Evolutionary conservation across 176 grass and related monocot genomes (phyloP).

Genomic region (Raddia guianensis): DNA sequence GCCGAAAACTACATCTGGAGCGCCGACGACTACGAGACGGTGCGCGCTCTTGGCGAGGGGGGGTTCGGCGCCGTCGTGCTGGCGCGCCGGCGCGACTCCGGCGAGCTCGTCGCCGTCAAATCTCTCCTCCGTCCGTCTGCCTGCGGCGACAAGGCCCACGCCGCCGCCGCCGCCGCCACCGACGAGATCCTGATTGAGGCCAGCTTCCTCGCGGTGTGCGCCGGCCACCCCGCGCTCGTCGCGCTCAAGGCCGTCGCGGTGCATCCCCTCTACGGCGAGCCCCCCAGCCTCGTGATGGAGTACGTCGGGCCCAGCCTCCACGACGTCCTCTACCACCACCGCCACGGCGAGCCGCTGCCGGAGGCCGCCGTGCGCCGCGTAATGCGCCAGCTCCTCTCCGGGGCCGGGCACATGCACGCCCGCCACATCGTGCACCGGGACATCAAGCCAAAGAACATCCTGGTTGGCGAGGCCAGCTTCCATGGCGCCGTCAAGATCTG

Average conservation of each 20-base stretch:
- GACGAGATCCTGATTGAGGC: background rate
- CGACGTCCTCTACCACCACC: constrained; percentile 15
- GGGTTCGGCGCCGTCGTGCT: constrained; percentile 11
- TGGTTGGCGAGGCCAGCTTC: background rate
- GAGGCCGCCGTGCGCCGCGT: constrained; percentile 26
- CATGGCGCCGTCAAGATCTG: no score
- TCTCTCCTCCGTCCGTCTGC: background rate
- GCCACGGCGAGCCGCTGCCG: background rate
- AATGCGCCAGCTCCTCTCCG: constrained; percentile 47
- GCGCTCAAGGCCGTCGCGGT: constrained; percentile 26
- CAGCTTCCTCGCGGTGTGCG: constrained; percentile 12
- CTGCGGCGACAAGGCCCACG: background rate
- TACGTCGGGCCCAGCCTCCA: constrained; percentile 38
- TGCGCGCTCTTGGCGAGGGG: constrained; percentile 12
- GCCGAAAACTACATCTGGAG: background rate
- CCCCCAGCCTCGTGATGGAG: constrained; percentile 47
- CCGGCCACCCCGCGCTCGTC: constrained; percentile 40
- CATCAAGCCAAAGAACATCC: constrained; percentile 55
- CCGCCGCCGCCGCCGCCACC: background rate
- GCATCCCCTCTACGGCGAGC: background rate
- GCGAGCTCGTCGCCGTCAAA: constrained; percentile 43
- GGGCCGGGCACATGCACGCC: constrained; percentile 38
- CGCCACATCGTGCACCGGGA: constrained; percentile 53
- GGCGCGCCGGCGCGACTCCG: constrained; percentile 19
- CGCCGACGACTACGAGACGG: constrained; percentile 15